phyloP scores from a whole-genome alignment of 2,329 filamentous ascomycete genomes.

The Diplocarpon rosae region DNA sequence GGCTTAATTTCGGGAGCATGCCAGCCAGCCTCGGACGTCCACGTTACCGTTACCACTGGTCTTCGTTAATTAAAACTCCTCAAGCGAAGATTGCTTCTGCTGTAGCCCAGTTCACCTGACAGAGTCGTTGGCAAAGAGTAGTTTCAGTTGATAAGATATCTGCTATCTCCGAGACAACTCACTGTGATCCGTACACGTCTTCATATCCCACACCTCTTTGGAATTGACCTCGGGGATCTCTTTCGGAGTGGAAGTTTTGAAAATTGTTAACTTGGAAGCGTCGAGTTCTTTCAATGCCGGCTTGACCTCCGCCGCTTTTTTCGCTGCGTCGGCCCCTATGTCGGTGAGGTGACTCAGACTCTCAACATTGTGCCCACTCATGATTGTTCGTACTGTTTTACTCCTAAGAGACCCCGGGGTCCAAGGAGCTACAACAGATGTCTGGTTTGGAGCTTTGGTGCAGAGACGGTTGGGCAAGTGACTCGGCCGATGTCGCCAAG shows the following conservation, averaged over 20 bases:
- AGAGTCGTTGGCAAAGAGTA: neutral
- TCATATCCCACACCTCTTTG: slow-evolving; percentile 9
- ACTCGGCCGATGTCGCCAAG: too few species aligned
- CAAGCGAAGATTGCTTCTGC: neutral
- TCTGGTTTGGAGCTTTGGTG: too few species aligned
- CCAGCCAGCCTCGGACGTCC: slow-evolving; percentile 60
- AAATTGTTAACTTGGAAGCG: slow-evolving; percentile 47
- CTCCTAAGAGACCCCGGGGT: too few species aligned
- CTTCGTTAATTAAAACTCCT: neutral
- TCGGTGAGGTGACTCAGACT: slow-evolving; percentile 14
- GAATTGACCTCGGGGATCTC: slow-evolving; percentile 33
- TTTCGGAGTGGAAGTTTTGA: slow-evolving; percentile 36
- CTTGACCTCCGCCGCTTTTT: slow-evolving; percentile 2
- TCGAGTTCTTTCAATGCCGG: slow-evolving; percentile 34
- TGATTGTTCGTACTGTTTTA: neutral
- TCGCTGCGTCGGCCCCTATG: slow-evolving; percentile 9
- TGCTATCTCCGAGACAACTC: neutral
- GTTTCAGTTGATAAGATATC: neutral
- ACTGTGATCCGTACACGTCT: slow-evolving; percentile 8
- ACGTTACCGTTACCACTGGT: slow-evolving; percentile 55
- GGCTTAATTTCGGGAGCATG: slow-evolving; percentile 61
- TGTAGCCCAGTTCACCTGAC: neutral
- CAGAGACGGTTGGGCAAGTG: too few species aligned
- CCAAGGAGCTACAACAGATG: too few species aligned
- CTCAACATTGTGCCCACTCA: slow-evolving; percentile 16